Evolutionary conservation across 768 basidiomycete species (phyloP).

Genomic region (Trametes meyenii): DNA sequence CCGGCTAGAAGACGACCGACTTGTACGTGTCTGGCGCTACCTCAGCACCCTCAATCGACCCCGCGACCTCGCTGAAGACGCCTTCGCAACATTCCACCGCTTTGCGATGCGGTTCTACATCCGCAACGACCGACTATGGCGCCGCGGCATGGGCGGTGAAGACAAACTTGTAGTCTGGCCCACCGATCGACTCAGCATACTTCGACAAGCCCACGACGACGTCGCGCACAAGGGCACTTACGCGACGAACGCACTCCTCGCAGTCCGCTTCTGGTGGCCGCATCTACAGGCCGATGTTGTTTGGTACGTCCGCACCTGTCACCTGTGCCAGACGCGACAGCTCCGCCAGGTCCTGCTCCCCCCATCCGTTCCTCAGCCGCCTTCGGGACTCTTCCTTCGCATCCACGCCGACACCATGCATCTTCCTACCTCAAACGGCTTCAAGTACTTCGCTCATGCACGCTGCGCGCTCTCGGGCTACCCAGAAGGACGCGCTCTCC

Average conservation of each 20-base stretch:
- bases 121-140: slow-evolving; percentile 15
- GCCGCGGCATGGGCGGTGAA: slow-evolving; percentile 8
- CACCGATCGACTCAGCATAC: not conserved
- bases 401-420: slow-evolving; percentile 46
- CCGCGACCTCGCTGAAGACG: no score
- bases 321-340: slow-evolving; percentile 40
- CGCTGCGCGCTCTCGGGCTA: slow-evolving; percentile 38
- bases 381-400: slow-evolving; percentile 27
- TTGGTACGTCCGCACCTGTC: slow-evolving; percentile 36
- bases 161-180: slow-evolving; percentile 26
- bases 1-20: no score
- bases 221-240: slow-evolving; percentile 28
- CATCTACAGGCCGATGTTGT: slow-evolving; percentile 21
- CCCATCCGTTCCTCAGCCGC: slow-evolving; percentile 30
- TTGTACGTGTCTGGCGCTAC: no score
- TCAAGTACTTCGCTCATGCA: slow-evolving; percentile 43
- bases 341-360: slow-evolving; percentile 30
- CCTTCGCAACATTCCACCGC: no score
- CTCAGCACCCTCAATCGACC: no score
- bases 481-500: slow-evolving; percentile 35
- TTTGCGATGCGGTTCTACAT: slow-evolving; percentile 5
- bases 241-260: slow-evolving; percentile 7
- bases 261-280: slow-evolving; percentile 34
- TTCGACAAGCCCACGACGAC: slow-evolving; percentile 25
- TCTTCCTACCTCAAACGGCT: slow-evolving; percentile 39